Percentiles rank a stretch among this genome's conserved stretches.
Conservation (phyloP, 1,139 yeast species). For the Saccharomyces hybrid region DNA sequence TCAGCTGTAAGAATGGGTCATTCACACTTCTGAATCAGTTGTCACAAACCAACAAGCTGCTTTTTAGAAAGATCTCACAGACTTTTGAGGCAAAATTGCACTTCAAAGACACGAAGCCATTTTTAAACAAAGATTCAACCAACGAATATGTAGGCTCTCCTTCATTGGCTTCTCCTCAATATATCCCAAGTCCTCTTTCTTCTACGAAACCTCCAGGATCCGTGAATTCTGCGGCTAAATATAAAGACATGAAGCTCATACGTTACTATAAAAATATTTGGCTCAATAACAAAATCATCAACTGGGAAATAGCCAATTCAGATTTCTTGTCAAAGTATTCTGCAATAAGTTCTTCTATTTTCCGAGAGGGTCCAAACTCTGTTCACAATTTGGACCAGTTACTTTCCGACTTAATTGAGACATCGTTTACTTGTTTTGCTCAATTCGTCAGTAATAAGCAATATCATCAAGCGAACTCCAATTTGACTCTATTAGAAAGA, state of each 20-base stretch:
- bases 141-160: conserved; percentile 23
- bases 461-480: conserved; percentile 29
- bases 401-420: conserved; percentile 29
- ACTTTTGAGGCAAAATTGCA: conserved; percentile 20
- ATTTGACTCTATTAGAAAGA: conserved; percentile 27
- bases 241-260: conserved; percentile 26
- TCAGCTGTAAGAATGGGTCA: conserved; percentile 13
- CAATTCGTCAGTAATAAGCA: conserved; percentile 31
- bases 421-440: conserved; percentile 32
- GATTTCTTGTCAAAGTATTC: conserved; percentile 26
- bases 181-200: conserved; percentile 21
- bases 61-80: conserved; percentile 19
- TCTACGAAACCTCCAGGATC: conserved; percentile 17
- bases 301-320: conserved; percentile 24
- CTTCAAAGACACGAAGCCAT: conserved; percentile 14
- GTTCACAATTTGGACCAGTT: conserved; percentile 15
- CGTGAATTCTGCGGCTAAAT: conserved; percentile 14
- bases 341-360: conserved; percentile 20
- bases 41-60: conserved; percentile 19
- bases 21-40: conserved; percentile 16
- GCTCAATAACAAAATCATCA: conserved; percentile 28
- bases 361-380: conserved; percentile 12
- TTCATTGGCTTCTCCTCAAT: conserved; percentile 30
- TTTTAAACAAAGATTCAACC: conserved; percentile 10
- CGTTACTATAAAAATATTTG: conserved; percentile 31